Base-by-base conservation (phyloP, 345 rosid genomes). In the Melaleuca alternifolia region DNA sequence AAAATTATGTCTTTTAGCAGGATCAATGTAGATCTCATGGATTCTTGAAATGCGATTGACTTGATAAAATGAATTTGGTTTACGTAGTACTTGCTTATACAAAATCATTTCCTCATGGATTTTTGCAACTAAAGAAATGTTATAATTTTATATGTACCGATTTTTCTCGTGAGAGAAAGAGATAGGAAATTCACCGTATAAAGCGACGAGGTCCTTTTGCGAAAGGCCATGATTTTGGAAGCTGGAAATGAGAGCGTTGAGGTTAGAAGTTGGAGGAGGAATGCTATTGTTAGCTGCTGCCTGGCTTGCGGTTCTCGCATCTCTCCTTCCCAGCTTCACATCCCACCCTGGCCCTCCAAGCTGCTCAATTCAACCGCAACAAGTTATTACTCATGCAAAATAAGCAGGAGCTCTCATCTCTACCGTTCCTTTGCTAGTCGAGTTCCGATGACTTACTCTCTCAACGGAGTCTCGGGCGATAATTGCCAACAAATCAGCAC, bases 251-350 rank as follows among this genome's bases (percentile, higher is more conserved):
- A 95, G 95, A 61, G 87, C 93, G 91, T 88, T 92, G 65, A 97
- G 90, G 91, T 91, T 96, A 1, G 89, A 88, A 50, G 93, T 92
- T 7, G 98, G 98, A 3, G 93, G 75, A 11, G 99, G 99, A 88
- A 97, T 94, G 88, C 93, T 89, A 62, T 85, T 95, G 86, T 96
- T 97, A 2, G 98, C 98, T 1, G 95, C 98, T 8, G 95, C 87
- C 79, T 90, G 97, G 90, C 98, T 95, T 26, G 99, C 95, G 1
- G 94, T 94, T 83, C 89, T 92, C 0, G 97, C 91, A 86, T 97
- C 99, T 91, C 99, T 93, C 88, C 98, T 95, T 88, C 98, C 99
- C 24, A 97, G 91, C 87, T 96, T 95, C 54, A 97, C 98, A 84
- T 90, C 77, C 98, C 98, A 97, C 13, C 7, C 85, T 0, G 95